These are phyloP conservation scores for Suhomyces terraborum DNA, from an alignment of 1,139 yeast species.

Conservation along the genomic window DNA sequence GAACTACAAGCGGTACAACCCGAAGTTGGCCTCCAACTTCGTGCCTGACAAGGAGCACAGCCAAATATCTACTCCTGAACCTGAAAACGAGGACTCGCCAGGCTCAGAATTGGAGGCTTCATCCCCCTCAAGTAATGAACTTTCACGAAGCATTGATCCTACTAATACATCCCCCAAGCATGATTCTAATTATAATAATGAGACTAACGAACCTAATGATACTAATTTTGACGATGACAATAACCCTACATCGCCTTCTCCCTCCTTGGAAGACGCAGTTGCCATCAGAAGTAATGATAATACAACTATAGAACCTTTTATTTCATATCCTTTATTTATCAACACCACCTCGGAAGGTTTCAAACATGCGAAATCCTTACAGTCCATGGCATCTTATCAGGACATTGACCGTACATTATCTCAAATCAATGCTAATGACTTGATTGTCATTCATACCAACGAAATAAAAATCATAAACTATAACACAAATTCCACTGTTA, in stretches of 20 bases:
- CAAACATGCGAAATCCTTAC: slow-evolving; percentile 5
- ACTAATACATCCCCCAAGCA: slow-evolving; percentile 6
- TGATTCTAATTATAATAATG: slow-evolving; percentile 15
- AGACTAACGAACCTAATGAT: slow-evolving; percentile 16
- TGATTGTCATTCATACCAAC: slow-evolving; percentile 8
- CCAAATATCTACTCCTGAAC: slow-evolving; percentile 2
- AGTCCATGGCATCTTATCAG: background rate
- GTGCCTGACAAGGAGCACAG: slow-evolving; percentile 8
- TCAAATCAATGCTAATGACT: slow-evolving; percentile 7
- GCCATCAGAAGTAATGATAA: slow-evolving; percentile 8
- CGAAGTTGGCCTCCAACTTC: slow-evolving; percentile 11
- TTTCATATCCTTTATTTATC: slow-evolving; percentile 16
- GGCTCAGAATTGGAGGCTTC: slow-evolving; percentile 2
- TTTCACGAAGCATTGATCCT: slow-evolving; percentile 12
- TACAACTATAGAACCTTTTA: slow-evolving; percentile 14
- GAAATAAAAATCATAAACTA: slow-evolving; percentile 21
- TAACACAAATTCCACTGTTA: slow-evolving; percentile 20
- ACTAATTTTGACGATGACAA: slow-evolving; percentile 10
- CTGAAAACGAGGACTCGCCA: slow-evolving; percentile 5
- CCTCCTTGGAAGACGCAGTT: slow-evolving; percentile 2
- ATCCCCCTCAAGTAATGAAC: slow-evolving; percentile 16
- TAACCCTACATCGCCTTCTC: slow-evolving; percentile 5
- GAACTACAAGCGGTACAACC: slow-evolving; percentile 13
- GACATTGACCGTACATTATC: slow-evolving; percentile 2
- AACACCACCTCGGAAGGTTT: slow-evolving; percentile 10